A percentile compares a stretch with the other conserved stretches of the same genome.
Evolutionary conservation across 305 asterid genomes (phyloP).

Genomic region (Nicotiana rustica): DNA sequence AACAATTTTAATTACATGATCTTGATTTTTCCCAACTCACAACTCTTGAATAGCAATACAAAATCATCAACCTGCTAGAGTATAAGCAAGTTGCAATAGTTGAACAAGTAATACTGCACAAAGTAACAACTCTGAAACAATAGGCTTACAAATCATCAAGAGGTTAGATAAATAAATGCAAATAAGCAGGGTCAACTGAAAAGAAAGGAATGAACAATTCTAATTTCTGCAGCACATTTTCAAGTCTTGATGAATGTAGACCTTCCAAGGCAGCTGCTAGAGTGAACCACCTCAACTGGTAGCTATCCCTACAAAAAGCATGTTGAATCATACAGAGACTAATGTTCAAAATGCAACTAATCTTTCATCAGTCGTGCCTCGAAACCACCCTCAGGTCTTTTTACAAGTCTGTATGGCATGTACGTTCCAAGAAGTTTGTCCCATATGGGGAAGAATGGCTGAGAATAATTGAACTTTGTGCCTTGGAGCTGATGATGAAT

Average conservation of each 20-base stretch:
- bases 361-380: slow-evolving; percentile 82
- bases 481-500: slow-evolving; percentile 94
- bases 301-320: slow-evolving; percentile 33
- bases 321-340: slow-evolving; percentile 25
- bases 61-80: slow-evolving; percentile 40
- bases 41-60: slow-evolving; percentile 33
- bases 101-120: slow-evolving; percentile 40
- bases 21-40: slow-evolving; percentile 9
- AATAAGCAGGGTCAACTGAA: slow-evolving; percentile 38
- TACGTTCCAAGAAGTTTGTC: slow-evolving; percentile 90
- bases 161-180: slow-evolving; percentile 37
- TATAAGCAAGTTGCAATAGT: slow-evolving; percentile 38
- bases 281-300: slow-evolving; percentile 37
- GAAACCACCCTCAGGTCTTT: slow-evolving; percentile 81
- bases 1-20: slow-evolving; percentile 37
- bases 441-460: slow-evolving; percentile 89
- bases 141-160: slow-evolving; percentile 43
- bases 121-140: slow-evolving; percentile 31
- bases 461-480: slow-evolving; percentile 82
- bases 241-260: slow-evolving; percentile 38
- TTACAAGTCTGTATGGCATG: slow-evolving; percentile 65
- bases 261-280: slow-evolving; percentile 40
- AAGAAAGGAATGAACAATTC: slow-evolving; percentile 42
- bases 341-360: slow-evolving; percentile 38
- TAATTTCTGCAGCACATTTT: slow-evolving; percentile 37